Evolutionary conservation across 768 basidiomycete genomes (phyloP), one percentile per base, ranked within the genome.

Genomic region (Leccinum sublutescens): DNA sequence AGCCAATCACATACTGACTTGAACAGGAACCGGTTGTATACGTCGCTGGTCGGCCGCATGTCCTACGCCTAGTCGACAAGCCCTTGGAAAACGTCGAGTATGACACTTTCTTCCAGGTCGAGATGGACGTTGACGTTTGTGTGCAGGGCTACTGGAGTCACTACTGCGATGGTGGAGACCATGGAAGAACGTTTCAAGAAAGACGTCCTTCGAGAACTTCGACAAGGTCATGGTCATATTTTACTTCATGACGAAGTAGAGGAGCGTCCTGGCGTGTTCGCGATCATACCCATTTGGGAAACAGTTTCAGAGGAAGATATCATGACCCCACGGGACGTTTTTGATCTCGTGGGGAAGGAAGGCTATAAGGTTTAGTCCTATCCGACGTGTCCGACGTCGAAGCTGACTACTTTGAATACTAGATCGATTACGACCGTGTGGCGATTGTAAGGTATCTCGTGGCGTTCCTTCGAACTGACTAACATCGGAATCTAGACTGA

Each of bases 21-120:
- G n/a, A n/a, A n/a, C n/a, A n/a, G n/a, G n/a, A 97, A 77, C 95
- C 95, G 23, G 96, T 98, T 4, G 80, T 98, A 48, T 97, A 95
- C 67, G 82, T 97, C 50, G 83, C 87, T 27, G 92, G 93, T 6
- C 79, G 88, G 56, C 92, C 93, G 1, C 95, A 97, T 69, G 96
- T 98, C 11, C 78, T 99, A 12, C 88, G 97, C 14, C 81, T 95
- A 2, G 82, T 93, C 5, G 87, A 92, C 68, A 85, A 86, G 50
- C 97, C 97, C 0, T 76, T 98, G 23, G 92, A 93, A 74, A 99
- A 99, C 65, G 91, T 99, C 55, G 90, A 98, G 91, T 96, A 76
- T 75, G 86, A 12, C 9, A 36, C 19, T 54, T 4, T 33, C 50
- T 38, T 43, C 40, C 2, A 21, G 14, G 33, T 48, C 1, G 10